These are phyloP conservation scores for Colletotrichum spinosum DNA, from an alignment of 2,329 filamentous ascomycete species.

Conservation along the genomic window DNA sequence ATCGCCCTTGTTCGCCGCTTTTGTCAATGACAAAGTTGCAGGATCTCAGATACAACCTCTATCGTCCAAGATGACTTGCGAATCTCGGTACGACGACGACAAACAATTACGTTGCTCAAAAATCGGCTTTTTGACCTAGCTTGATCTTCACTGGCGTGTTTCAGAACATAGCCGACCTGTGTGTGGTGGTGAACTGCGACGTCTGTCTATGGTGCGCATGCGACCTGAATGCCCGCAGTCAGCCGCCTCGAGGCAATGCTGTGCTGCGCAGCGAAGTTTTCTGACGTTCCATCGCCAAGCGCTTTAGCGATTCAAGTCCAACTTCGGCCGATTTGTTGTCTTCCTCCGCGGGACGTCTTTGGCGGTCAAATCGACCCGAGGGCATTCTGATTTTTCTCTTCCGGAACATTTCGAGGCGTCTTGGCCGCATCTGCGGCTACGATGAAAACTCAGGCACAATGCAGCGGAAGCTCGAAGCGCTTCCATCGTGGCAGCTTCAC, in stretches of 20 bases:
- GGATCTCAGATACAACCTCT: slow-evolving; percentile 17
- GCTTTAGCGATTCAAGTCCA: slow-evolving; percentile 9
- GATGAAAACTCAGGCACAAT: slow-evolving; percentile 8
- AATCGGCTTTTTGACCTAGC: slow-evolving; percentile 15
- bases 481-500: too few species aligned
- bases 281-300: slow-evolving; percentile 30
- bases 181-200: slow-evolving; percentile 12
- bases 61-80: slow-evolving; percentile 2
- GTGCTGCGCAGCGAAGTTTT: slow-evolving; percentile 16
- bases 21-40: slow-evolving; percentile 5
- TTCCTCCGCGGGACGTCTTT: slow-evolving; percentile 10
- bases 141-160: slow-evolving; percentile 35
- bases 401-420: slow-evolving; percentile 30
- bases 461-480: not conserved
- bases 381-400: slow-evolving; percentile 27
- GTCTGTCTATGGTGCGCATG: slow-evolving; percentile 26
- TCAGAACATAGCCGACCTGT: slow-evolving; percentile 16
- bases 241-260: slow-evolving; percentile 31
- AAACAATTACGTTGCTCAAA: slow-evolving; percentile 17
- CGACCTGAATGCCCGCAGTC: slow-evolving; percentile 16
- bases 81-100: slow-evolving; percentile 11
- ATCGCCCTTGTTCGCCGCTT: slow-evolving; percentile 15
- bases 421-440: slow-evolving; percentile 34
- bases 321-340: slow-evolving; percentile 6
- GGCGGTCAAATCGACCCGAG: slow-evolving; percentile 14